A percentile compares a stretch with the other conserved stretches of the same genome.
phyloP scores from a whole-genome alignment of 306 rosid species.

The Lithocarpus polystachyus region DNA sequence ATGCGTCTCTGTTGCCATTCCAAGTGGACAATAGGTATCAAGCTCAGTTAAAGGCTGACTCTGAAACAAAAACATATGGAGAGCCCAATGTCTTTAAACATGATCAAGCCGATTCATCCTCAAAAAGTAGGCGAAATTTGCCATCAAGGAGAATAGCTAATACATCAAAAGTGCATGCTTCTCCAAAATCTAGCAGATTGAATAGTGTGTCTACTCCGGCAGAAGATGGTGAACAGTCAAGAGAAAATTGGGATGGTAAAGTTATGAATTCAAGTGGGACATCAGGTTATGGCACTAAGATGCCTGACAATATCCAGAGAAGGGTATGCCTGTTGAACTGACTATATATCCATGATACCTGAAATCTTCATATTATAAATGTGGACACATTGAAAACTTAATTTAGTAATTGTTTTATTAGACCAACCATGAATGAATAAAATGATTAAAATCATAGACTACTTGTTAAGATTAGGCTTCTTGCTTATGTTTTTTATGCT shows the following conservation, averaged over 20 bases:
- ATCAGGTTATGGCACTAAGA: conserved; percentile 48
- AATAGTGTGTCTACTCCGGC: conserved; percentile 52
- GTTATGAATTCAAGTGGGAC: conserved; percentile 50
- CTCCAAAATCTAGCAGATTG: conserved; percentile 71
- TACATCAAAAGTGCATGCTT: conserved; percentile 58
- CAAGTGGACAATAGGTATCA: conserved; percentile 55
- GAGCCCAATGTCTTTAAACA: conserved; percentile 54
- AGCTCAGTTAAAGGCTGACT: conserved; percentile 43
- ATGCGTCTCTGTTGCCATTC: conserved; percentile 57
- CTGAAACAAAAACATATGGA: conserved; percentile 53
- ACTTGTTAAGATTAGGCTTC: neutral
- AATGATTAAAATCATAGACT: neutral
- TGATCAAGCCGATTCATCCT: conserved; percentile 61
- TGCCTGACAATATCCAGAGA: conserved; percentile 84
- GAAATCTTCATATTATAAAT: conserved; percentile 15
- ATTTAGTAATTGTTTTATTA: neutral
- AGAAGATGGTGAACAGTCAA: conserved; percentile 61
- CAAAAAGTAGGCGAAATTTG: conserved; percentile 56
- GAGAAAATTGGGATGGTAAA: conserved; percentile 71
- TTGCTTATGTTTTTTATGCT: neutral
- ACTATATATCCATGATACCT: neutral
- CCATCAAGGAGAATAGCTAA: conserved; percentile 65
- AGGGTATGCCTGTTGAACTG: conserved; percentile 47
- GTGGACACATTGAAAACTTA: neutral
- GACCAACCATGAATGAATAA: neutral